A percentile compares a stretch with the other conserved stretches of the same genome.
Conservation (phyloP, 345 rosid species). For the Theobroma cacao region DNA sequence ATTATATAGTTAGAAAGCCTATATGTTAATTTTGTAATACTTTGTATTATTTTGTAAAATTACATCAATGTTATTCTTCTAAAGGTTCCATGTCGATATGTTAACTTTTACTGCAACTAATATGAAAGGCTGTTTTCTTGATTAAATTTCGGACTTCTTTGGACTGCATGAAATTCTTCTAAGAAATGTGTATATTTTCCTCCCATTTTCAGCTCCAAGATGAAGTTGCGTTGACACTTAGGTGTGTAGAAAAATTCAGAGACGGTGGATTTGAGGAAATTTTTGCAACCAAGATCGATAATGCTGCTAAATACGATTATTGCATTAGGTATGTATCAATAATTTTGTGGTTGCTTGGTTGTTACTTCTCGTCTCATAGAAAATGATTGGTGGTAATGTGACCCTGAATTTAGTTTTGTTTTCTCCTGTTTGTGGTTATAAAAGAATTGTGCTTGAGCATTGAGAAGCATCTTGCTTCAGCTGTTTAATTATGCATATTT, state of each 20-base stretch:
- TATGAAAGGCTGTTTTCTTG: not conserved
- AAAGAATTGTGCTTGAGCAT: not conserved
- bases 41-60: not conserved
- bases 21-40: not conserved
- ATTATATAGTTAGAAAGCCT: not conserved
- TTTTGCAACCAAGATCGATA: conserved; percentile 71
- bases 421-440: not conserved
- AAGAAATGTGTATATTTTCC: not conserved
- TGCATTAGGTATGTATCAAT: conserved; percentile 53
- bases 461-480: not conserved
- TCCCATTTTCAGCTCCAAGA: conserved; percentile 57
- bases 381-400: not conserved
- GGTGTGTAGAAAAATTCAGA: conserved; percentile 61
- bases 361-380: not conserved
- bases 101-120: not conserved
- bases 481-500: not conserved
- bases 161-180: not conserved
- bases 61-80: not conserved
- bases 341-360: not conserved
- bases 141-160: not conserved
- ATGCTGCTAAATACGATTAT: conserved; percentile 75
- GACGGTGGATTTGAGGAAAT: conserved; percentile 81
- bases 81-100: not conserved
- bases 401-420: not conserved
- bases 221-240: conserved; percentile 69